phyloP scores from a whole-genome alignment of 2,329 filamentous ascomycete genomes.

The Apiospora rasikravindrae region DNA sequence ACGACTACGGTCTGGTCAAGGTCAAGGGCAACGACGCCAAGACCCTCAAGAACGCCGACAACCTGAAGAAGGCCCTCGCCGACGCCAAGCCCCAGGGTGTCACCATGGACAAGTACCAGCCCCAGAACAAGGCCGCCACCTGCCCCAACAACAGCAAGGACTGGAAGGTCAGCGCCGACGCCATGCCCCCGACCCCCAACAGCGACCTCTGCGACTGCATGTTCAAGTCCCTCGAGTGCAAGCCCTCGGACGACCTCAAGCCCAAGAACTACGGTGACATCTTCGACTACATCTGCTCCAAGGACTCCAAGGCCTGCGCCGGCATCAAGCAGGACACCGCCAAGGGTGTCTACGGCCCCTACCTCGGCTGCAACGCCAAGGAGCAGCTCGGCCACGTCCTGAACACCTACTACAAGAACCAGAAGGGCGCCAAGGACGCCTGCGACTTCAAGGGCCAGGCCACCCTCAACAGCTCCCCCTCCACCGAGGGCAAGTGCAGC shows the following conservation, averaged over 20 bases:
- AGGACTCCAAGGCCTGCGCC: constrained; percentile 54
- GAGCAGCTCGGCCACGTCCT: constrained; percentile 66
- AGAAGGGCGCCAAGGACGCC: constrained; percentile 53
- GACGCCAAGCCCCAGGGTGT: constrained; percentile 64
- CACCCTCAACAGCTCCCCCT: constrained; percentile 28
- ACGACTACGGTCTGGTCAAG: constrained; percentile 71
- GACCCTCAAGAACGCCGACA: constrained; percentile 68
- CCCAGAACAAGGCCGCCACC: constrained; percentile 65
- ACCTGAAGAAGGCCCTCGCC: constrained; percentile 66
- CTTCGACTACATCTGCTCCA: constrained; percentile 45
- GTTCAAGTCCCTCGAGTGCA: constrained; percentile 68
- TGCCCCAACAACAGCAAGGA: constrained; percentile 65
- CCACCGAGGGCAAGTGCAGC: constrained; percentile 54
- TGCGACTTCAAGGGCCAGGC: constrained; percentile 66
- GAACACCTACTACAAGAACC: constrained; percentile 61
- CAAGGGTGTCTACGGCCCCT: constrained; percentile 64
- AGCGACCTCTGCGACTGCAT: constrained; percentile 73
- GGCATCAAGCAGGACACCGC: constrained; percentile 62
- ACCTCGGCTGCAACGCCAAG: constrained; percentile 66
- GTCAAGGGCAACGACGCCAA: constrained; percentile 57
- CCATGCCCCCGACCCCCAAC: constrained; percentile 76
- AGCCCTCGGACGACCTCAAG: constrained; percentile 56
- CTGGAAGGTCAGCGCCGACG: constrained; percentile 64
- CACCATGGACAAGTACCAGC: constrained; percentile 63
- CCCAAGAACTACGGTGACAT: constrained; percentile 59